Evolutionary conservation across 768 basidiomycete genomes (phyloP), one percentile per base, ranked within the genome.

Genomic region (Crassisporium funariophilum): DNA sequence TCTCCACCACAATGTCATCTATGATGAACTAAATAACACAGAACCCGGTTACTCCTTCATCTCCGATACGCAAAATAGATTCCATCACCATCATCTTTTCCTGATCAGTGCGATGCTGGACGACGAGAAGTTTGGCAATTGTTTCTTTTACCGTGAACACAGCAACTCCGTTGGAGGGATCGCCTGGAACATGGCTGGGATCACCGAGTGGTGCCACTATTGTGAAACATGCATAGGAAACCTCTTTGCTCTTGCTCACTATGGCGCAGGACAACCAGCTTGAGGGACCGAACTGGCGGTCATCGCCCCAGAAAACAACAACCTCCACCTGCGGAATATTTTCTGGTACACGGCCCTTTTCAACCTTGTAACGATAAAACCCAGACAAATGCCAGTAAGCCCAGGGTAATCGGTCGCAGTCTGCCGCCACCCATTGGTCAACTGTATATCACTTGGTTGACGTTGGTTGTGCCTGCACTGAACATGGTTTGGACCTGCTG

Each of bases 31-130:
- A 0, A 35, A 20, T 1, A 37, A 50, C 17, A 12, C 15, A 3
- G 27, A 27, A 3, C 41, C 49, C 5, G 62, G 62, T 1, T 60
- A 62, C 39, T 58, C 46, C 2, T 62, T 65, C 46, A 19, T 61
- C 16, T 31, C 42, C 1, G 50, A 61, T 34, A 24, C 7, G 0
- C 15, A 31, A 1, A 60, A 61, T 41, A 29, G 27, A 7, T 29
- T 29, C 27, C 13, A 29, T 13, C 8, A 29, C 27, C 27, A 29
- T 13, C 27, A 13, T 13, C 27, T 29, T 29, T 29, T 29, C 27
- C 27, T 29, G 8, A 29, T 29, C 27, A 7, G 8, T 7, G 27
- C 27, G 8, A 29, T 29, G 27, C 27, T 29, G 7, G 27, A 29
- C 27, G 27, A 29, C 7, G 13, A 29, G 27, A 29, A 29, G 13